Evolutionary conservation across 306 rosid genomes (phyloP), one percentile per base, ranked within the genome.

Genomic region (Boehmeria nivea): DNA sequence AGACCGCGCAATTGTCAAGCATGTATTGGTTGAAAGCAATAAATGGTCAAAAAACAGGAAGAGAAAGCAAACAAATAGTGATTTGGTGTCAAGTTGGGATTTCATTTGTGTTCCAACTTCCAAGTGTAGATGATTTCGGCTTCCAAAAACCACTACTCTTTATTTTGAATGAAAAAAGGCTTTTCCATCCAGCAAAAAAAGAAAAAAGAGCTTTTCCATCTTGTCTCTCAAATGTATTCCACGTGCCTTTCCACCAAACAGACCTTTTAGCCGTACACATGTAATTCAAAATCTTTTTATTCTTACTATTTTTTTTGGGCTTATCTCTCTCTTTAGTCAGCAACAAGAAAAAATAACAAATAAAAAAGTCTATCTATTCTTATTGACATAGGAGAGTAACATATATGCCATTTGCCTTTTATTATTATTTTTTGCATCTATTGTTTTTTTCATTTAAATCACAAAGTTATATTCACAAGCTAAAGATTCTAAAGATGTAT

Each of bases 161-260:
- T 49, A 46, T 59, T 69, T 40, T 10, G 3, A 40, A 10, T 40
- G 44, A 13, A 50, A 63, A 36, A 59, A 40, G 64, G 49, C 82
- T 74, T 40, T 61, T 65, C 61, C 55, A 71, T 64, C 44, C n/a
- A n/a, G n/a, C n/a, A n/a, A n/a, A n/a, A n/a, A n/a, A n/a, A n/a
- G 44, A 13, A 50, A 63, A 36, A 59, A 40, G 64, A n/a, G 49
- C 82, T 74, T 40, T 61, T 65, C 61, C 55, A 71, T 64, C 52
- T 65, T 70, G 80, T 59, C 85, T 62, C 43, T 53, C 6, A 64
- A 81, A 68, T 87, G 93, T 81, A 64, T 65, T 83, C 93, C 93
- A 87, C 83, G 71, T 83, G 82, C 73, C 78, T 22, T 81, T 81
- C 85, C 85, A 73, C 83, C 82, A 45, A 57, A 47, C 38, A 10